Evolutionary conservation across 345 rosid species (phyloP), one percentile per base, ranked within the genome.

Genomic region (Crucihimalaya himalaica): DNA sequence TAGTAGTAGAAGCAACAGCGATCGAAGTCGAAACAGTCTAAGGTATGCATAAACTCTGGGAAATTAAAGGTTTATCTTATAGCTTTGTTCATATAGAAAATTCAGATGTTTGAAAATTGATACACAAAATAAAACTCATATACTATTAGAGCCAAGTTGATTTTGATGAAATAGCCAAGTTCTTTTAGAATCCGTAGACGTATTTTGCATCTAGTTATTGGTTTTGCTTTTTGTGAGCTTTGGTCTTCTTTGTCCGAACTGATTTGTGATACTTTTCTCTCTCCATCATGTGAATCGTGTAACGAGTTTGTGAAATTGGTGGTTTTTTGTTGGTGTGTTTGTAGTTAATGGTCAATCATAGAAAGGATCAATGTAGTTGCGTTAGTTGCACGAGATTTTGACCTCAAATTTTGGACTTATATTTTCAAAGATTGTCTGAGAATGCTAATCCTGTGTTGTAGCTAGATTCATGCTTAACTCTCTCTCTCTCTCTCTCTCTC

Each of bases 1-100:
- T 55, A 81, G 89, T 23, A 85, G 78, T 64, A 84, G 84, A 82
- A 82, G 74, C 74, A 78, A 76, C 48, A 85, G 84, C 10, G 66
- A 71, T 71, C 76, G 68, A 31, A 71, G 76, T 21, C 59, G 76
- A 64, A 57, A 12, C 50, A 74, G 72, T 70, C 37, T 56, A 82
- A 78, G 89, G 94, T 84, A 69, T 48, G 40, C 21, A 58, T 34
- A 62, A 54, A 27, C 60, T 55, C 35, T 48, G 42, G 10, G 18
- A 76, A 43, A n/a, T 16, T 31, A 16, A 20, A 6, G 13, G 32
- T 37, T 25, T 23, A n/a, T n/a, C 51, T 25, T 39, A 6, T 2
- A 14, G 28, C 68, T 56, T 25, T 42, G 57, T 34, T 56, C 59
- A 65, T 58, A 34, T 42, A 68, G 16, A 27, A 57, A 52, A 28